Percentiles rank a stretch among this genome's conserved stretches.
phyloP scores from a whole-genome alignment of 805 yeast genomes.

The Metschnikowia anglica region DNA sequence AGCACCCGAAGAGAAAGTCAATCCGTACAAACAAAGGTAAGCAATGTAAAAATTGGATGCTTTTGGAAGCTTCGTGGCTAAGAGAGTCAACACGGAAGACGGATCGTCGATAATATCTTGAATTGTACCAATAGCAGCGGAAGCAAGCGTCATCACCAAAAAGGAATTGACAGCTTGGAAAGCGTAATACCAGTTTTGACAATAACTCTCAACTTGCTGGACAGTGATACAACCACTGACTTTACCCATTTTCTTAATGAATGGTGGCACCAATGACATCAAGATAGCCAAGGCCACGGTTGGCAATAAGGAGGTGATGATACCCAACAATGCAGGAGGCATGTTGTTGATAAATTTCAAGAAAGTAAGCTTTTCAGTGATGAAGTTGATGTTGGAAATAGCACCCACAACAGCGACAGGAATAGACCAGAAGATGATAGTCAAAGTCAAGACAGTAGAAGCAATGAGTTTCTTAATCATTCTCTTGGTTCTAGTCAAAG shows the following conservation, averaged over 20 bases:
- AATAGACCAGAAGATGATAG: slow-evolving; percentile 89
- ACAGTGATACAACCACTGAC: slow-evolving; percentile 68
- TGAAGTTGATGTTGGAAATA: slow-evolving; percentile 78
- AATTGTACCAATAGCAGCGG: slow-evolving; percentile 77
- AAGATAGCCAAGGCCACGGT: slow-evolving; percentile 74
- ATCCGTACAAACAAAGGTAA: slow-evolving; percentile 78
- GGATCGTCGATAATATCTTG: slow-evolving; percentile 69
- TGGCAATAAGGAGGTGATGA: slow-evolving; percentile 86
- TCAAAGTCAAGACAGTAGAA: slow-evolving; percentile 56
- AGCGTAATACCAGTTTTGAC: slow-evolving; percentile 86
- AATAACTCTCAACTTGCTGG: slow-evolving; percentile 73
- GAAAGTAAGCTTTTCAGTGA: slow-evolving; percentile 71
- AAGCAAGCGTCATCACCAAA: slow-evolving; percentile 76
- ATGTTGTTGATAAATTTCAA: slow-evolving; percentile 71
- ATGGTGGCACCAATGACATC: slow-evolving; percentile 84
- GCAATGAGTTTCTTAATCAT: slow-evolving; percentile 57
- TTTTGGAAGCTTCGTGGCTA: slow-evolving; percentile 78
- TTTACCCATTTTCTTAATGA: slow-evolving; percentile 75
- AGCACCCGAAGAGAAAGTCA: slow-evolving; percentile 72
- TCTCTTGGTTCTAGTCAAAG: slow-evolving; percentile 57
- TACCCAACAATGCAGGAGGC: slow-evolving; percentile 70
- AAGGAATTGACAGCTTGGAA: slow-evolving; percentile 91
- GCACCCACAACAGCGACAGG: slow-evolving; percentile 98
- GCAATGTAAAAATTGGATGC: slow-evolving; percentile 89
- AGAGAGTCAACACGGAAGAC: slow-evolving; percentile 63